A percentile compares a stretch with the other conserved stretches of the same genome.
Conservation (phyloP, 768 basidiomycete species). For the Suillus ampliporus region DNA sequence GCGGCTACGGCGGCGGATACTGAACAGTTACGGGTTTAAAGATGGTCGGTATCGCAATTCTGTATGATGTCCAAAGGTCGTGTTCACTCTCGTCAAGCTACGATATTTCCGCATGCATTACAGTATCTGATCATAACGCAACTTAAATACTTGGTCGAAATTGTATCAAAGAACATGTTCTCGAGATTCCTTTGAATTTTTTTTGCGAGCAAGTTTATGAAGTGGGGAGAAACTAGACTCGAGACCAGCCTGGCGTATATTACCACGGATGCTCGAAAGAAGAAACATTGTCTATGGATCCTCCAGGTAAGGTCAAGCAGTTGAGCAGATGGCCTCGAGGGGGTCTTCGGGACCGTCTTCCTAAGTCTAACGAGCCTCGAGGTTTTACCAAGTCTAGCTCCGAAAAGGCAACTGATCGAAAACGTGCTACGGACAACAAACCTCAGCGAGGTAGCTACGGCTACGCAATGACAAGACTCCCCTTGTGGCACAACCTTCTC, state of each 20-base stretch:
- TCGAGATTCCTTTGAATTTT: background rate
- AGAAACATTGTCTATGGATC: too few species aligned
- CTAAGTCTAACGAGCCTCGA: too few species aligned
- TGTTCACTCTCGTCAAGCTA: slow-evolving; percentile 3
- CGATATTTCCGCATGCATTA: slow-evolving; percentile 10
- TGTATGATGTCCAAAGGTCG: slow-evolving; percentile 10
- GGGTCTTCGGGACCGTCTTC: too few species aligned
- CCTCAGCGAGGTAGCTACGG: background rate
- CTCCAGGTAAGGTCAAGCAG: too few species aligned
- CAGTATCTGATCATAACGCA: slow-evolving; percentile 10
- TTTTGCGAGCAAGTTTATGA: too few species aligned
- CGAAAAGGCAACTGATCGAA: slow-evolving; percentile 2
- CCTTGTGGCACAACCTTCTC: background rate
- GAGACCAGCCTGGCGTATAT: too few species aligned
- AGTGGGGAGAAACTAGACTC: too few species aligned
- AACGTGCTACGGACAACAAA: background rate
- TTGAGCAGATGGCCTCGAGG: too few species aligned
- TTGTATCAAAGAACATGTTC: slow-evolving; percentile 6
- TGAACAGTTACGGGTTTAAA: background rate
- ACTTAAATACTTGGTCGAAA: slow-evolving; percentile 7
- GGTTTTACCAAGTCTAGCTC: background rate
- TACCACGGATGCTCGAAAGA: too few species aligned
- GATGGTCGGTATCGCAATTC: slow-evolving; percentile 6
- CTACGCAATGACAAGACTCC: background rate
- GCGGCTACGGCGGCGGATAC: slow-evolving; percentile 11